Conservation (phyloP, 208 protist genomes). For the Leishmania mexicana region DNA sequence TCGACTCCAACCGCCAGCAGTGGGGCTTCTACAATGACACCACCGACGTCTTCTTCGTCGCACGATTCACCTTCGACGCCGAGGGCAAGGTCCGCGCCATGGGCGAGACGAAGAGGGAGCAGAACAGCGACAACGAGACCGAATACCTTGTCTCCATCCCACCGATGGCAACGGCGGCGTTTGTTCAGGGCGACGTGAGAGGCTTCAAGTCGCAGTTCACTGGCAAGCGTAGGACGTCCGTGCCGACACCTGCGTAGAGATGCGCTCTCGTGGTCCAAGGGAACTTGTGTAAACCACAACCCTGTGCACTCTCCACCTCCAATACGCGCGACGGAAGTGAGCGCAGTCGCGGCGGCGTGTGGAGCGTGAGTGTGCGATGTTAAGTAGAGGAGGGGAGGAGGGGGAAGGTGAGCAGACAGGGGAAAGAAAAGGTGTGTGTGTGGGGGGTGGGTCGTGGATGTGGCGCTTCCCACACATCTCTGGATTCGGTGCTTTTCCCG, state of each 20-base stretch:
- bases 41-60: constrained; percentile 15
- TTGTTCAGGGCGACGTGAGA: constrained; percentile 50
- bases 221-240: constrained; percentile 14
- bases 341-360: background rate
- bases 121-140: constrained; percentile 30
- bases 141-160: constrained; percentile 38
- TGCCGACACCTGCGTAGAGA: constrained; percentile 1
- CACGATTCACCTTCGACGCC: constrained; percentile 22
- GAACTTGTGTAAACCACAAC: background rate
- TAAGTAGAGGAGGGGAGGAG: background rate
- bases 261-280: background rate
- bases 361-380: background rate
- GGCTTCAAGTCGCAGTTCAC: constrained; percentile 58
- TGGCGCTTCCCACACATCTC: background rate
- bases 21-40: constrained; percentile 84
- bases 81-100: constrained; percentile 12
- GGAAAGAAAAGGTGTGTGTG: background rate
- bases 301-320: background rate
- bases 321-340: background rate
- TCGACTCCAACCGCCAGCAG: constrained; percentile 36
- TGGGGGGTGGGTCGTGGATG: background rate
- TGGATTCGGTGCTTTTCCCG: background rate
- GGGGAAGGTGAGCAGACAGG: background rate
- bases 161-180: constrained; percentile 50
- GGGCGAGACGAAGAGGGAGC: constrained; percentile 23